Evolutionary conservation across 2,329 filamentous ascomycete species (phyloP), one percentile per base, ranked within the genome.

Genomic region (Paracamarosporium sp.): DNA sequence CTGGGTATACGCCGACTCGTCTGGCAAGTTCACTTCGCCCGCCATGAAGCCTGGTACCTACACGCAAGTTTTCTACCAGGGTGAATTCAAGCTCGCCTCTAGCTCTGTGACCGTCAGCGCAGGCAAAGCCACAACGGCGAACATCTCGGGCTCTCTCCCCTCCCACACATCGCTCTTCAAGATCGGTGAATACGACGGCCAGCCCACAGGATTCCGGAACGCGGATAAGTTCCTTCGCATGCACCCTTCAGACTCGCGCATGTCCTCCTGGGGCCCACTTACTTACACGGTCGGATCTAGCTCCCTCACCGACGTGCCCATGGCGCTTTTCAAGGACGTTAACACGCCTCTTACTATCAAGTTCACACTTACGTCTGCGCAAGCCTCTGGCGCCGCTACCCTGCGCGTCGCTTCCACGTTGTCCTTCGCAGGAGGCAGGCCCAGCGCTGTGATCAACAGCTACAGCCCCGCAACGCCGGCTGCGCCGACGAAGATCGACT

Each of bases 21-120:
- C 74, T 43, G 86, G 87, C 9, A 78, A 78, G 12, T 90, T 88
- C 74, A 88, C 82, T 2, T 88, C 86, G 0, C 88, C 87, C 0
- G 77, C 82, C 55, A 90, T 90, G 87, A 88, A 87, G 66, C 85
- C 87, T 0, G 87, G 88, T 28, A 88, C 84, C 0, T 90, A 90
- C 75, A 88, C 85, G n/a, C 88, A 88, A 81, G 83, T 87, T 4
- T 81, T 90, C 35, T 88, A 88, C 73, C 85, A 86, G 63, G 82
- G 79, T 17, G 86, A 88, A 69, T 83, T 83, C 67, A 79, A 81
- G 59, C 83, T 87, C 8, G 84, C 82, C 4, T 79, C 80, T 2
- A 74, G 78, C 24, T 78, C 75, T 33, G 71, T 76, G 15, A 67
- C 52, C 0, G 84, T 88, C 38, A 77, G 76, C 1, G 82, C 83